These are phyloP conservation scores for Calonectria pteridis DNA, from an alignment of 2,329 filamentous ascomycete genomes.

Conservation along the genomic window DNA sequence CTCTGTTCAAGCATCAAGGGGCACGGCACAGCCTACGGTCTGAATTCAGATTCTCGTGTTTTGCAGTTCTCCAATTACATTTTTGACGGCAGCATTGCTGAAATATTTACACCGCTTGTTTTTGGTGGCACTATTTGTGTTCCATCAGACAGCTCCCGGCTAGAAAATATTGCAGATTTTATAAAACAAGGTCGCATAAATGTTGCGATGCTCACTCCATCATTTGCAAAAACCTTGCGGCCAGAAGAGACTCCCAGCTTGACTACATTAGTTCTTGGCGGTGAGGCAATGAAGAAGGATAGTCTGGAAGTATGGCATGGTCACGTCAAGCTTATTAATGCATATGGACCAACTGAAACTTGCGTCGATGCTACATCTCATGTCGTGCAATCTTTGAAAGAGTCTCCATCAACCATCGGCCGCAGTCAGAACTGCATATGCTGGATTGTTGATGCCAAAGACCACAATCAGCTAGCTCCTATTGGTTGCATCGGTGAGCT, in stretches of 20 bases:
- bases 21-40: conserved; percentile 4
- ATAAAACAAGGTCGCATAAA: background rate
- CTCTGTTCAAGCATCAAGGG: conserved; percentile 16
- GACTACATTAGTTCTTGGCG: conserved; percentile 18
- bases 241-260: conserved; percentile 1
- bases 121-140: conserved; percentile 55
- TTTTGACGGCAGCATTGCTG: conserved; percentile 54
- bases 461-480: conserved; percentile 22
- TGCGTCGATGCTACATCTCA: conserved; percentile 22
- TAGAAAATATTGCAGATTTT: background rate
- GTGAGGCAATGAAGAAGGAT: conserved; percentile 25
- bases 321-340: conserved; percentile 10
- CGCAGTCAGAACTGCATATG: conserved; percentile 21
- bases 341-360: conserved; percentile 27
- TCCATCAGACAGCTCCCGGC: conserved; percentile 51
- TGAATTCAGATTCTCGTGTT: conserved; percentile 13
- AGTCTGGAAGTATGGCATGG: conserved; percentile 21
- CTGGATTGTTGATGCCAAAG: conserved; percentile 26
- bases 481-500: conserved; percentile 34
- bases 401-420: conserved; percentile 22
- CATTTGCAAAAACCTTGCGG: conserved; percentile 10
- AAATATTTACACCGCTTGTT: conserved; percentile 54
- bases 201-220: conserved; percentile 12
- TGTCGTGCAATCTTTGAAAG: conserved; percentile 1
- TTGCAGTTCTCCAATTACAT: conserved; percentile 49